Evolutionary conservation across 139 green algal genomes (phyloP).

Genomic region (Chlamydomonas sp.): DNA sequence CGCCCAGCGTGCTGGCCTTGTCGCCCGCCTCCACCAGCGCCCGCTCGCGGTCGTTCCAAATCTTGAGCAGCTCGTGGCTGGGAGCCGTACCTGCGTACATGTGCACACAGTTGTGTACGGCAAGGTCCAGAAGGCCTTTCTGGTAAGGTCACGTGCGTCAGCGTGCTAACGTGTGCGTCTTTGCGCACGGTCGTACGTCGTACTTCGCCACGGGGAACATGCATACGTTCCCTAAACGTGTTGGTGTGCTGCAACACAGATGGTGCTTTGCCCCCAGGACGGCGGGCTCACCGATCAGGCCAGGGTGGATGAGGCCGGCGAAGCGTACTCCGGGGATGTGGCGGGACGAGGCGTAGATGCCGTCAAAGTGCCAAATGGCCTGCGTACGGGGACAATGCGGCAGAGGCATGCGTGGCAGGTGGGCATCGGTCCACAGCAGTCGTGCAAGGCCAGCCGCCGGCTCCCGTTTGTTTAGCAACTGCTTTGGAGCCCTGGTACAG

Average conservation of each 20-base stretch:
- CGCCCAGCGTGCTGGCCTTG: conserved; percentile 53
- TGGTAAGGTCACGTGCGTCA: no score
- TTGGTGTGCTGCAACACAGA: background rate
- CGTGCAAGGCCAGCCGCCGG: no score
- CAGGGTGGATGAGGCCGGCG: conserved; percentile 66
- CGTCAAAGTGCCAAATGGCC: conserved; percentile 70
- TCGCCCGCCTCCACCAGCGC: conserved; percentile 63
- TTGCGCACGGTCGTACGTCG: no score
- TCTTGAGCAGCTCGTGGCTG: conserved; percentile 76
- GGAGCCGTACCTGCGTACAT: conserved; percentile 69
- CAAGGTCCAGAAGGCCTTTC: background rate
- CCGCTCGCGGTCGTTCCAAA: conserved; percentile 78
- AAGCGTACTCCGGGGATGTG: conserved; percentile 80
- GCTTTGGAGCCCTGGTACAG: no score
- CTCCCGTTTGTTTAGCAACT: no score
- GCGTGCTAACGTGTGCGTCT: no score
- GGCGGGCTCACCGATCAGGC: conserved; percentile 63
- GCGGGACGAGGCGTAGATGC: conserved; percentile 69
- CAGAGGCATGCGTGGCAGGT: background rate
- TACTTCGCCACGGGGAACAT: no score
- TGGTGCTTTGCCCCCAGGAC: background rate
- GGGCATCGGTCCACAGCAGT: background rate
- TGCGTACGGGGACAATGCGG: no score
- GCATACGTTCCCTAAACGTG: no score
- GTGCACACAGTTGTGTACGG: background rate